Evolutionary conservation across 2,329 filamentous ascomycete species (phyloP), one percentile per base, ranked within the genome.

Genomic region (Aspergillus novofumigatus): DNA sequence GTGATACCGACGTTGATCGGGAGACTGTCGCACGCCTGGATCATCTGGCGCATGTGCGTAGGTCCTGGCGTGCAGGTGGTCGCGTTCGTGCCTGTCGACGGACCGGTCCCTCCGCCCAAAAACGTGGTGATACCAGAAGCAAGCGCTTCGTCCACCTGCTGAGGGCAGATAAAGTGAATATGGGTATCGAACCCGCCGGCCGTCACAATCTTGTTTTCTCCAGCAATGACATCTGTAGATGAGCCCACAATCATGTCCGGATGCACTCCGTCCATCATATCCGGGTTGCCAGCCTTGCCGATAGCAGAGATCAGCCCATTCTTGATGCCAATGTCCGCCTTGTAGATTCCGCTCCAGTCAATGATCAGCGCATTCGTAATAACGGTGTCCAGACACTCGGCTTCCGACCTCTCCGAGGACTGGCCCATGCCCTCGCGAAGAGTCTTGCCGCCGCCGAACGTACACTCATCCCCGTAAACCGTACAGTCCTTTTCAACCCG

Each of bases 341-440:
- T 97, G 81, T 91, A 95, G 69, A 97, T 96, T 50, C 93, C 93
- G 1, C 84, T 88, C 83, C 89, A 95, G 77, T 97, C 93, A 21
- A 97, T 82, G 41, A 97, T 88, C 62, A 97, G 77, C 4, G 92
- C 93, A 67, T 97, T 97, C 1, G 87, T 91, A 58, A 97, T 85
- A 25, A 96, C 90, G 49, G 93, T 83, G 71, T 97, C 93, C 57
- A 97, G 77, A 25, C 85, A 86, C 25, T 92, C 86, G 2, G 81
- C 79, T 66, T 93, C 88, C 0, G 83, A 76, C 47, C 90, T 82
- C 4, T 91, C 92, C 25, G 87, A 88, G 4, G 92, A 90, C 77
- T 97, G 92, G 3, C 92, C 93, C 92, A 97, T 97, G 32, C 93
- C 93, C 73, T 97, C 93, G 59, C 93, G 84, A 57, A 97, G 77